These are phyloP conservation scores for Copromyces sp. DNA, from an alignment of 495 filamentous ascomycete species.

Conservation along the genomic window DNA sequence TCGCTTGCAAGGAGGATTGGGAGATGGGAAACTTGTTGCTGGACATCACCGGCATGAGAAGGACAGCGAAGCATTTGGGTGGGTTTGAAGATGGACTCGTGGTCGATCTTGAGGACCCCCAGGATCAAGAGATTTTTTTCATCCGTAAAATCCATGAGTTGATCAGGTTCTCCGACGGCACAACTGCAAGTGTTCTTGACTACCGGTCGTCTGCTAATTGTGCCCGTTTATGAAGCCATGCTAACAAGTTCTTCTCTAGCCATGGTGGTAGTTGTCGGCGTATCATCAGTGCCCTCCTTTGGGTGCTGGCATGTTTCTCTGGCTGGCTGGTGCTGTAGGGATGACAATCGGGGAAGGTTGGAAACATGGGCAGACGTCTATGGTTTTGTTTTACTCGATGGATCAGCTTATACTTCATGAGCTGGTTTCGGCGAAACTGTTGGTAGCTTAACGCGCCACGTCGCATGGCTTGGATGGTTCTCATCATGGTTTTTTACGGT, in stretches of 20 bases:
- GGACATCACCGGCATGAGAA: not conserved
- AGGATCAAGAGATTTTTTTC: not conserved
- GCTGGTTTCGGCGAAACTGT: not conserved
- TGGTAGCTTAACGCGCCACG: not conserved
- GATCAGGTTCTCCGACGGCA: not conserved
- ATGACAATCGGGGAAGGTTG: not conserved
- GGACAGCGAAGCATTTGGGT: not conserved
- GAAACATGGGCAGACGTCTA: not conserved
- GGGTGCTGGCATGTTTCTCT: not conserved
- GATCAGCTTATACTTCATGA: not conserved
- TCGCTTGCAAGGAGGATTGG: not conserved
- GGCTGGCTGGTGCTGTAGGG: not conserved
- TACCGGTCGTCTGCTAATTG: not conserved
- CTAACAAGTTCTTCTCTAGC: too few species aligned
- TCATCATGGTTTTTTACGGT: not conserved
- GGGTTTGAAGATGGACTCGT: not conserved
- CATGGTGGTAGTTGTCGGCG: not conserved
- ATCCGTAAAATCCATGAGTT: too few species aligned
- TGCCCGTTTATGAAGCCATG: too few species aligned
- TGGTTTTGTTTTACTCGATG: not conserved
- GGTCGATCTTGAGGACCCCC: not conserved
- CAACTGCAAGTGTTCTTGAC: not conserved
- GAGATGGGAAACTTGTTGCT: not conserved
- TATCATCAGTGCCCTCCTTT: not conserved
- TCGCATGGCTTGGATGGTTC: not conserved